Evolutionary conservation across 1,139 yeast genomes (phyloP).

Genomic region (Diutina scorzettiae): DNA sequence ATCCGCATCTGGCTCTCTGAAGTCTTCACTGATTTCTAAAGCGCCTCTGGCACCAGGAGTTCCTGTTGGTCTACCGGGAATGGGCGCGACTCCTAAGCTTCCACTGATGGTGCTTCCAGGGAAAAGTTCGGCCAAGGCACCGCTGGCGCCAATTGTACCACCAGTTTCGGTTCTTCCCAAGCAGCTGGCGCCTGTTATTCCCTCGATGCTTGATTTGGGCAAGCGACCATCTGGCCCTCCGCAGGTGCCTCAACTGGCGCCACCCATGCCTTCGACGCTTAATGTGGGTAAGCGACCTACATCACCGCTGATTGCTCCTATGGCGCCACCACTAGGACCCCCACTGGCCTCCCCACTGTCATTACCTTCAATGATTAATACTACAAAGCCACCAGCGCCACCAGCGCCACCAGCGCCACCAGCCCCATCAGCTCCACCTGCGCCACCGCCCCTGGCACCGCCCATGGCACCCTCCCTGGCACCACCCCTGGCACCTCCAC

Average conservation of each 20-base stretch:
- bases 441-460: constrained; percentile 8
- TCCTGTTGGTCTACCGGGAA: no score
- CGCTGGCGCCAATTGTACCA: constrained; percentile 9
- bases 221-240: no score
- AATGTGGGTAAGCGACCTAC: no score
- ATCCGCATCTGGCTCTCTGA: constrained; percentile 10
- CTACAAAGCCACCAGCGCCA: not conserved
- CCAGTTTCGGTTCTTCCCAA: constrained; percentile 8
- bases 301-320: no score
- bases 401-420: not conserved
- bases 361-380: not conserved
- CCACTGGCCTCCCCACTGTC: not conserved
- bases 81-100: not conserved
- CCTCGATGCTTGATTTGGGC: no score
- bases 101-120: not conserved
- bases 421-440: constrained; percentile 2
- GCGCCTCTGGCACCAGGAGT: no score
- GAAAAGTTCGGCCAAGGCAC: constrained; percentile 10
- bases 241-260: no score
- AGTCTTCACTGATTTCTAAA: no score
- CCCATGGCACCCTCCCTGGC: constrained; percentile 9
- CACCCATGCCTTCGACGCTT: no score
- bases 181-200: constrained; percentile 8
- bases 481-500: constrained; percentile 12
- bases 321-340: constrained; percentile 6